Conservation (phyloP, 495 filamentous ascomycete species). For the Tuber borchii region DNA sequence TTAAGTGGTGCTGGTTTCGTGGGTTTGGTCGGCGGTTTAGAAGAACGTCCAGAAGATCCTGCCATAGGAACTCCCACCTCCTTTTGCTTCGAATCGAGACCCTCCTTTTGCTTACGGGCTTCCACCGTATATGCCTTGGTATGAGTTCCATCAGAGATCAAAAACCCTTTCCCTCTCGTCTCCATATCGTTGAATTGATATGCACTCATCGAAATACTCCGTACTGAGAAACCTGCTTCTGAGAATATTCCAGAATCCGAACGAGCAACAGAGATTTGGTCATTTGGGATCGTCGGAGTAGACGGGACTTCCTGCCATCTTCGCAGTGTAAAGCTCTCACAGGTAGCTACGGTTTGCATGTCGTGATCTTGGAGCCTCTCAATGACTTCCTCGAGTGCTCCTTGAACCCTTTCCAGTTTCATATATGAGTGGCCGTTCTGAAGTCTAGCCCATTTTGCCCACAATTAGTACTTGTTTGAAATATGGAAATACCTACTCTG, state of each 20-base stretch:
- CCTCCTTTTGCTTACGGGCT: not conserved
- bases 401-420: not conserved
- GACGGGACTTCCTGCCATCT: not conserved
- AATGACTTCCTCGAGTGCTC: not conserved
- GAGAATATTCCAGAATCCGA: not conserved
- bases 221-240: not conserved
- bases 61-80: too few relatives aligned
- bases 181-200: not conserved
- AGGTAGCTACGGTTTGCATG: not conserved
- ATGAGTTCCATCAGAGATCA: not conserved
- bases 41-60: not conserved
- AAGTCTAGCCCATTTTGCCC: not conserved
- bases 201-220: not conserved
- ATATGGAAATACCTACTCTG: not conserved
- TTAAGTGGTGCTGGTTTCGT: not conserved
- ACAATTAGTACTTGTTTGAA: not conserved
- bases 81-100: not conserved
- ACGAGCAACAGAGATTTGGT: not conserved
- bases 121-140: not conserved
- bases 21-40: not conserved
- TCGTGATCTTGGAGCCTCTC: not conserved
- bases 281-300: not conserved
- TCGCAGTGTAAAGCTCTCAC: not conserved
- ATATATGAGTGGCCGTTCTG: not conserved
- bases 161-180: not conserved